Evolutionary conservation across 1,284 basidiomycete genomes (phyloP), one percentile per base, ranked within the genome.

Genomic region (Tilletia setariae): DNA sequence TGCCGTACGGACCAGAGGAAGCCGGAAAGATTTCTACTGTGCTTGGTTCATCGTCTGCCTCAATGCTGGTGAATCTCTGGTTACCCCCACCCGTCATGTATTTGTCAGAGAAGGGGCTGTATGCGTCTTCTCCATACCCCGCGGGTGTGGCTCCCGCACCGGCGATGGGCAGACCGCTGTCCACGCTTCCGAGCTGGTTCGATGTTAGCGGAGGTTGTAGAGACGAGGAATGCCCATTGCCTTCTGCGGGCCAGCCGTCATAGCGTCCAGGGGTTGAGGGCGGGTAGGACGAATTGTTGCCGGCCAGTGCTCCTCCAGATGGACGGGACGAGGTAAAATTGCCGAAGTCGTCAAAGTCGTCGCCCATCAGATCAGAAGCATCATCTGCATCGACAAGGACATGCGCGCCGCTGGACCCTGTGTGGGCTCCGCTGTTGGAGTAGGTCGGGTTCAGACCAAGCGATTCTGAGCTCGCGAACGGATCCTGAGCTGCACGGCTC

Each of bases 341-440:
- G 32, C 47, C 72, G 66, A 70, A 73, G 61, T 75, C 68, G 47
- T 74, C 72, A 42, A 66, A 32, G 46, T 74, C 74, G 49, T 74
- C 79, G 40, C 76, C 79, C 59, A 81, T 72, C 35, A 81, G 69
- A 65, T 82, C 80, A 0, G 76, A 68, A 40, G 81, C 79, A 32
- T 78, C 76, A 30, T 74, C 69, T 1, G 76, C 73, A 62, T 78
- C 78, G 49, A 78, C 74, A 16, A 82, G 73, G 1, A 82, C 77
- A 63, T 82, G 80, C 28, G 64, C 23, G 6, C 25, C 56, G 56
- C 32, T 15, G 15, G 56, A 30, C 21, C 56, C 13, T 32, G 30
- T 16, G 56, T 61, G 19, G 30, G 6, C 30, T 32, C 56, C 13
- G 28, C 23, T 59, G 21, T 25, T 15, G 11, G 21, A 28, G 21